A percentile compares a stretch with the other conserved stretches of the same genome.
phyloP scores from a whole-genome alignment of 2,329 filamentous ascomycete species.

The Paraconiothyrium sp. region DNA sequence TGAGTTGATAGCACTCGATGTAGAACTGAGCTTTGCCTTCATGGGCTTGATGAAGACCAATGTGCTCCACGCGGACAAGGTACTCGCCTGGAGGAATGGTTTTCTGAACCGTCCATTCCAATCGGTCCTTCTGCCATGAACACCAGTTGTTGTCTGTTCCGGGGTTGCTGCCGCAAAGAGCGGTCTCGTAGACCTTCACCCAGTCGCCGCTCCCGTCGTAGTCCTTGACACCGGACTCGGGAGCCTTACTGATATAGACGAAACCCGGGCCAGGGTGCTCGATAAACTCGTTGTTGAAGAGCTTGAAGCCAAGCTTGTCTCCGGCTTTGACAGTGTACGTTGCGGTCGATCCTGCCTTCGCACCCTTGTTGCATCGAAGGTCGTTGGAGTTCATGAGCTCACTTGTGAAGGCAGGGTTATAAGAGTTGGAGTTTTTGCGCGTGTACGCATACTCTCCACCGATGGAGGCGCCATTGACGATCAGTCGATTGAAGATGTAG shows the following conservation, averaged over 20 bases:
- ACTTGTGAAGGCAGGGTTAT: conserved; percentile 41
- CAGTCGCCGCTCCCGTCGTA: conserved; percentile 71
- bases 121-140: conserved; percentile 52
- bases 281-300: conserved; percentile 61
- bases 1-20: conserved; percentile 56
- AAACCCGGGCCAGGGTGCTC: conserved; percentile 51
- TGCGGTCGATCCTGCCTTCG: conserved; percentile 42
- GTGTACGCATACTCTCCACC: conserved; percentile 47
- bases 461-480: conserved; percentile 43
- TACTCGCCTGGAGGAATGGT: conserved; percentile 53
- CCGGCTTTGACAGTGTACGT: conserved; percentile 55
- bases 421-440: conserved; percentile 49
- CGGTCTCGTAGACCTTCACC: conserved; percentile 48
- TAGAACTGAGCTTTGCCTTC: conserved; percentile 46
- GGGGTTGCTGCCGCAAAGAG: conserved; percentile 37
- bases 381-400: conserved; percentile 46
- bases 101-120: conserved; percentile 56
- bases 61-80: conserved; percentile 48
- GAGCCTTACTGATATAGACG: conserved; percentile 56
- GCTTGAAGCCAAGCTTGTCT: conserved; percentile 61
- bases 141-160: conserved; percentile 40
- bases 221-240: conserved; percentile 70
- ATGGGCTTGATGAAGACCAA: conserved; percentile 44
- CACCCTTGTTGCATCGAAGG: conserved; percentile 50
- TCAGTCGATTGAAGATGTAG: conserved; percentile 50